A percentile compares a stretch with the other conserved stretches of the same genome.
phyloP scores from a whole-genome alignment of 2,329 filamentous ascomycete genomes.

The Stagonosporopsis chrysanthemi region DNA sequence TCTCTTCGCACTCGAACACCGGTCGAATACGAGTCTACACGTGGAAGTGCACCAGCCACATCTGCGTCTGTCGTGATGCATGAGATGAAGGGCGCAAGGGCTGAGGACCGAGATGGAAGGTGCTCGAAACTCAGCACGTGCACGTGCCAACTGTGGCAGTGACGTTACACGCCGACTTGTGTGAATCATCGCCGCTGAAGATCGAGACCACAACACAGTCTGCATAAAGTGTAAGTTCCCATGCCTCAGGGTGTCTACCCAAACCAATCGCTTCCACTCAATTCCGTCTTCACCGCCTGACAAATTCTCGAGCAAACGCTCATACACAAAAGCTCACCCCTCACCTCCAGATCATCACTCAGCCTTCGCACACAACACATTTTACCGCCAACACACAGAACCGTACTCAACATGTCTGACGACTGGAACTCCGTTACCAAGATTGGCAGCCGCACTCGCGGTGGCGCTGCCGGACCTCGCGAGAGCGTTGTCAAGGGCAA shows the following conservation, averaged over 20 bases:
- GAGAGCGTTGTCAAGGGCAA: constrained; percentile 92
- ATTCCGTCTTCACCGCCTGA: constrained; percentile 11
- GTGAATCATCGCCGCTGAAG: constrained; percentile 21
- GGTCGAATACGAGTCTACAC: neutral
- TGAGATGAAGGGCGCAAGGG: constrained; percentile 29
- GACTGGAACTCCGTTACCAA: constrained; percentile 92
- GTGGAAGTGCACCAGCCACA: constrained; percentile 11
- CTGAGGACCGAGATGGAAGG: constrained; percentile 18
- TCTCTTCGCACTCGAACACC: no score
- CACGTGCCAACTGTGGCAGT: constrained; percentile 19
- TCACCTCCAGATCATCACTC: constrained; percentile 18
- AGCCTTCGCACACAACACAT: constrained; percentile 17
- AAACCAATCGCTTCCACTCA: constrained; percentile 11
- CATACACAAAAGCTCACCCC: constrained; percentile 21
- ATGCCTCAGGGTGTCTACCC: neutral
- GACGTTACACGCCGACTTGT: constrained; percentile 17
- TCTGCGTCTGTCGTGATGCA: constrained; percentile 1
- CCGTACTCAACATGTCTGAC: constrained; percentile 64
- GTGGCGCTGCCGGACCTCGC: constrained; percentile 70
- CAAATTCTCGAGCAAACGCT: constrained; percentile 17
- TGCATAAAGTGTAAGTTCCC: constrained; percentile 20
- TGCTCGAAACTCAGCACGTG: constrained; percentile 10
- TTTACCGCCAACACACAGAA: constrained; percentile 8
- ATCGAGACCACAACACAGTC: constrained; percentile 17
- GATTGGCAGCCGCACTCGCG: constrained; percentile 86